phyloP scores from a whole-genome alignment of 2,329 filamentous ascomycete genomes.

The Cladophialophora exuberans region DNA sequence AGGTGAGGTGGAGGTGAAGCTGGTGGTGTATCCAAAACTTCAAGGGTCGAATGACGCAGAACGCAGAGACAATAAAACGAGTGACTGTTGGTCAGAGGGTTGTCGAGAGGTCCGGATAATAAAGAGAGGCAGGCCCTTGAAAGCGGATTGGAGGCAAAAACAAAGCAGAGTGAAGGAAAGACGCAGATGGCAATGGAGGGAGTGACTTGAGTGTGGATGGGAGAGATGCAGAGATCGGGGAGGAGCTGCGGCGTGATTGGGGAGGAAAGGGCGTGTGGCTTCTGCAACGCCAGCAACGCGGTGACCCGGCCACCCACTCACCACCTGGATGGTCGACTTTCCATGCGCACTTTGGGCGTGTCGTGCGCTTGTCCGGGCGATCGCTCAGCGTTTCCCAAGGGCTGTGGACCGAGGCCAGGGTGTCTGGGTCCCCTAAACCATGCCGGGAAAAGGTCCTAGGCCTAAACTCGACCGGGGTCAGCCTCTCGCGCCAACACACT shows the following conservation, averaged over 20 bases:
- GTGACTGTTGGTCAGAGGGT: slow-evolving; percentile 30
- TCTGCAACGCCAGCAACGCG: slow-evolving; percentile 1
- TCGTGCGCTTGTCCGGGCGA: no score
- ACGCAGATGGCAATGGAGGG: slow-evolving; percentile 34
- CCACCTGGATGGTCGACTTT: not conserved
- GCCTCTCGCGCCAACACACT: slow-evolving; percentile 5
- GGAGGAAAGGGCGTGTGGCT: slow-evolving; percentile 31
- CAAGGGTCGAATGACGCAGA: slow-evolving; percentile 20
- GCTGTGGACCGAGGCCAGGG: slow-evolving; percentile 2
- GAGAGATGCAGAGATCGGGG: slow-evolving; percentile 33
- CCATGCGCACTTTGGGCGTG: not conserved
- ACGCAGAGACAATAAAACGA: slow-evolving; percentile 28
- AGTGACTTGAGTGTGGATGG: no score
- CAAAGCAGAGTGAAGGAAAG: slow-evolving; percentile 25
- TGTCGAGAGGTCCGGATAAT: slow-evolving; percentile 12
- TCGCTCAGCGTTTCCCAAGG: no score
- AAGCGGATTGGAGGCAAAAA: slow-evolving; percentile 20
- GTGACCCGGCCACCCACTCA: slow-evolving; percentile 11
- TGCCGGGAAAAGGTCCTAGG: slow-evolving; percentile 4
- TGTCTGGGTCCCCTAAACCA: no score
- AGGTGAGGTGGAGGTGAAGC: slow-evolving; percentile 1
- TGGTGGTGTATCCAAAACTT: slow-evolving; percentile 5
- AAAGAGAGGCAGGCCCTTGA: slow-evolving; percentile 13
- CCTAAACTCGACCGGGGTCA: slow-evolving; percentile 4
- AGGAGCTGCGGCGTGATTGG: slow-evolving; percentile 36